Evolutionary conservation across 169 alveolate genomes (phyloP).

Genomic region (Eimeria acervulina): DNA sequence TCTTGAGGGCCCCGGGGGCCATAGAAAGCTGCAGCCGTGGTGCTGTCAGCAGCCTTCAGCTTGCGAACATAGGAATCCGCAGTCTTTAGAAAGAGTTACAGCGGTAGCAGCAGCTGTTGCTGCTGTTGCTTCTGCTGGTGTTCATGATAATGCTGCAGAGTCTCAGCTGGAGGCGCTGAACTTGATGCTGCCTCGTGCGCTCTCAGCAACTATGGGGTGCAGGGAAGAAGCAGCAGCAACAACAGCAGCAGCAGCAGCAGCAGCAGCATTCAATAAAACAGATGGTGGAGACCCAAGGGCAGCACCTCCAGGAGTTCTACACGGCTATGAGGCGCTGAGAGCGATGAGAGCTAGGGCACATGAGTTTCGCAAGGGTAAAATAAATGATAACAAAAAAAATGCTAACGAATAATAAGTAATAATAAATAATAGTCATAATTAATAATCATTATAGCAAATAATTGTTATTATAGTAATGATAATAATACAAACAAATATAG

Average conservation of each 20-base stretch:
- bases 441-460: too few relatives aligned
- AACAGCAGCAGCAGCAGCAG: too few relatives aligned
- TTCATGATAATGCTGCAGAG: neutral
- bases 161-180: constrained; percentile 39
- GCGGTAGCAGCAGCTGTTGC: constrained; percentile 46
- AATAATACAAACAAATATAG: too few relatives aligned
- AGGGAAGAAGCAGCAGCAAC: too few relatives aligned
- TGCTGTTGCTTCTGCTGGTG: neutral
- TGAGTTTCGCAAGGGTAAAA: constrained; percentile 20
- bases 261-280: too few relatives aligned
- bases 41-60: neutral
- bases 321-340: constrained; percentile 25
- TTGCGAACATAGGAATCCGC: neutral
- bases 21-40: neutral
- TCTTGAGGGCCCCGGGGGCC: neutral
- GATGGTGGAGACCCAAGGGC: too few relatives aligned
- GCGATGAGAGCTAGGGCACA: constrained; percentile 1
- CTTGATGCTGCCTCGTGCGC: constrained; percentile 12
- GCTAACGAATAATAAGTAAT: too few relatives aligned
- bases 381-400: neutral
- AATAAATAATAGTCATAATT: too few relatives aligned
- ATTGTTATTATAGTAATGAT: too few relatives aligned
- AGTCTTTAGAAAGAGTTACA: neutral
- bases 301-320: neutral
- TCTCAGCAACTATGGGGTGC: too few relatives aligned